Evolutionary conservation across 2,329 filamentous ascomycete genomes (phyloP), one percentile per base, ranked within the genome.

Genomic region (Apiospora marii): DNA sequence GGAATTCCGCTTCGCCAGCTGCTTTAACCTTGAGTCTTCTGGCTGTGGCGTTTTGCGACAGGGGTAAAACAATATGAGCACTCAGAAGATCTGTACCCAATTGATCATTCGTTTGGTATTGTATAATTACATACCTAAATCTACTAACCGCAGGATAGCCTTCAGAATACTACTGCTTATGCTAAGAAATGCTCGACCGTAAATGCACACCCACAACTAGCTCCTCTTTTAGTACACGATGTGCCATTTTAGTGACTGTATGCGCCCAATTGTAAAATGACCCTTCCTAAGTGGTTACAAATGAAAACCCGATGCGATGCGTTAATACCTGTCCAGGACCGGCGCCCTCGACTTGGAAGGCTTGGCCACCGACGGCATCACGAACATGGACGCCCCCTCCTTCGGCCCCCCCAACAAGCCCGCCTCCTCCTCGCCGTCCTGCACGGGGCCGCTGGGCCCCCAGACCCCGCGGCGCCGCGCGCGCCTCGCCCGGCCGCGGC

Each of bases 381-480:
- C 30, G 46, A 70, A 70, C 68, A 70, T 70, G 4, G 48, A 70
- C 12, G 48, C 19, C 4, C 68, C 68, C 22, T 48, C 30, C 12
- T 51, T 70, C 34, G 34, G 19, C 10, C 49, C 68, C 1, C 67
- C 48, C 14, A 72, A 12, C n/a, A 72, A 43, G n/a, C 71, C 71
- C 37, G 67, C 68, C n/a, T 68, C 67, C 10, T 64, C 58, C n/a
- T 71, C 70, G 37, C 69, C 71, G 67, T 72, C 16, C 74, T 76
- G 19, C 74, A 70, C 46, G 73, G 75, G 24, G 74, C 76, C 27
- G 53, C 68, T 13, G 69, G 51, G 51, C 74, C 74, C 46, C 77
- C 78, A 51, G 74, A 79, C n/a, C 74, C 74, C 44, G 85, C 69
- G 82, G 79, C 2, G 83, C 58, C 3, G 72, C 71, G 4, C 72